Evolutionary conservation across 2,329 filamentous ascomycete species (phyloP), one percentile per base, ranked within the genome.

Genomic region (Colletotrichum musae): DNA sequence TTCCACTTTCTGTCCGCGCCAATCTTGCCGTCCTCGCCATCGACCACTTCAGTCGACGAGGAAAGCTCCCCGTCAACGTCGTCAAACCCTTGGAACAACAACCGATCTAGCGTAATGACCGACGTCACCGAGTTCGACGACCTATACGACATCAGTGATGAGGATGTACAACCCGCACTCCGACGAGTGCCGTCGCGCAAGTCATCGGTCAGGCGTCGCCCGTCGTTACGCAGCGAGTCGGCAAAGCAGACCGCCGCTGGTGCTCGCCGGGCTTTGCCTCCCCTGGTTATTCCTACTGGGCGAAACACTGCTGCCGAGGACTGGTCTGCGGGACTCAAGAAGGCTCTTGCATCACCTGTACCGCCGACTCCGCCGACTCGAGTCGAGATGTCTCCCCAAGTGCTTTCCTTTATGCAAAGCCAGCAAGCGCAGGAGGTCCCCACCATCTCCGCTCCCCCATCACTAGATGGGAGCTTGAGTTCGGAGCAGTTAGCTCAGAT

Each of bases 401-500:
- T 92, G 65, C 85, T 95, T 73, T 90, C 90, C 12, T 91, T 93
- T 76, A 89, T 97, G 78, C 87, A 87, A 58, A 80, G 84, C 69
- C 88, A 89, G 73, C 88, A 89, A 69, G 77, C 89, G 32, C 86
- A 91, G 24, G 87, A 89, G 56, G 86, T 95, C 4, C 94, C 94
- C 2, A 91, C 89, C 43, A 88, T 90, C 36, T 95, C 94, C 64
- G 92, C 93, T 6, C 92, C 95, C 5, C 95, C 95, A 4, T 98
- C 95, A 5, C 85, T 97, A 4, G 95, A 97, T 81, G 95, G 94
- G 24, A 97, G 94, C 80, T 83, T 96, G 75, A 92, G 91, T 9
- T 97, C 95, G 2, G 95, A 98, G 77, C 94, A 97, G 78, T 88
- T 97, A 79, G 93, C 94, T 2, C 88, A 87, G 61, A 87, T 94